Percentiles rank a stretch among this genome's conserved stretches.
Conservation (phyloP, 2,329 filamentous ascomycete genomes). For the Colletotrichum magnum region DNA sequence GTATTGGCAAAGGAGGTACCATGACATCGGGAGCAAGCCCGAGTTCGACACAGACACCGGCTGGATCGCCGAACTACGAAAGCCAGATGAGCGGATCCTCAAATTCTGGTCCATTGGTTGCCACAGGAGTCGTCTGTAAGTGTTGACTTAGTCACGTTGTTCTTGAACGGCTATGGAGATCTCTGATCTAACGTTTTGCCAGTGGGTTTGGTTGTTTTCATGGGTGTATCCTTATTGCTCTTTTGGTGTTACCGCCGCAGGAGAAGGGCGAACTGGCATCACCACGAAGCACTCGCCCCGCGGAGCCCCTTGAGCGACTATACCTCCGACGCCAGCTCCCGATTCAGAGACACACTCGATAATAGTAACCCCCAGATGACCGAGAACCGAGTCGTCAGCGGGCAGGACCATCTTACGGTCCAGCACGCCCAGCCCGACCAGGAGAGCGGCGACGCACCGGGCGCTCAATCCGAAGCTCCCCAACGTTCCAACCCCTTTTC, state of each 20-base stretch:
- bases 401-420: neutral
- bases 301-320: constrained; percentile 14
- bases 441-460: neutral
- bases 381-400: neutral
- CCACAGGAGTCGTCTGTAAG: constrained; percentile 30
- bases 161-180: neutral
- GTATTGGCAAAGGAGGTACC: neutral
- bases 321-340: neutral
- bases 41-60: constrained; percentile 2
- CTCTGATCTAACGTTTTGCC: neutral
- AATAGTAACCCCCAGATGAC: neutral
- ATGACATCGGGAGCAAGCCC: neutral
- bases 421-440: constrained; percentile 12
- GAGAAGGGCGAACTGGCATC: constrained; percentile 1
- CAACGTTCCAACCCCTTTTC: constrained; percentile 7
- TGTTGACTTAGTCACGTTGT: neutral
- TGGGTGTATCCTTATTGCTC: constrained; percentile 30
- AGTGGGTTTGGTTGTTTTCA: constrained; percentile 32
- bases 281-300: constrained; percentile 15
- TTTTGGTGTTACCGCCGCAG: constrained; percentile 34
- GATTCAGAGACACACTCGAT: constrained; percentile 8
- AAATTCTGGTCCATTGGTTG: constrained; percentile 19
- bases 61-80: neutral
- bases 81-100: neutral
- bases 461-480: neutral